phyloP scores from a whole-genome alignment of 352 stramenopile genomes.

The Aphanomyces invadans region DNA sequence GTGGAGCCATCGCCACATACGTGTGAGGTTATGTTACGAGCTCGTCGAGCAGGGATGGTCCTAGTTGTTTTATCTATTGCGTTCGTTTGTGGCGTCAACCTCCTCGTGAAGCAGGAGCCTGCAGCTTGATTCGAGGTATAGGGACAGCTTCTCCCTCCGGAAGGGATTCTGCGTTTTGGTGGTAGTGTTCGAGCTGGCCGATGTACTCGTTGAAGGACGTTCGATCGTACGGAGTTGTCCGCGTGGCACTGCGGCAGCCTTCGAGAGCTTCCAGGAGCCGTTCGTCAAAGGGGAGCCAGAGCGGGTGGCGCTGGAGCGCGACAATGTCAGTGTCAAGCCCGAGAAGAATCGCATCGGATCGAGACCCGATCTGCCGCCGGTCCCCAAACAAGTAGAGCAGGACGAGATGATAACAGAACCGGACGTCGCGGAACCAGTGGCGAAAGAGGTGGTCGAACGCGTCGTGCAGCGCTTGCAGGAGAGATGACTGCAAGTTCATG shows the following conservation, averaged over 20 bases:
- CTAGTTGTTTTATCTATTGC: neutral
- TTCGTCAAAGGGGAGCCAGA: conserved; percentile 1
- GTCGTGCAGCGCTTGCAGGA: conserved; percentile 40
- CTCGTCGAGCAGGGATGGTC: too few species aligned
- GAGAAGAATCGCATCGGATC: conserved; percentile 66
- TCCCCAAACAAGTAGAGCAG: conserved; percentile 77
- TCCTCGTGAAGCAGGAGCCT: neutral
- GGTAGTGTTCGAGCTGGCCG: conserved; percentile 16
- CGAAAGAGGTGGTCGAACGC: conserved; percentile 62
- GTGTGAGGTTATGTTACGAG: too few species aligned
- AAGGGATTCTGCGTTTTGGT: neutral
- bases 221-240: conserved; percentile 5
- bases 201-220: conserved; percentile 24
- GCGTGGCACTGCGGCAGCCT: neutral
- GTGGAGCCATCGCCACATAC: too few species aligned
- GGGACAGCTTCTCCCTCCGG: conserved; percentile 5
- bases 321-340: conserved; percentile 36
- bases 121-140: conserved; percentile 13
- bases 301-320: neutral
- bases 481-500: conserved; percentile 40
- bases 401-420: conserved; percentile 76
- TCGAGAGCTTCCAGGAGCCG: conserved; percentile 1
- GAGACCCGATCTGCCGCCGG: conserved; percentile 56
- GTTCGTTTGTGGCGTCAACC: neutral
- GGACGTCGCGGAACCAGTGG: conserved; percentile 78